phyloP scores from a whole-genome alignment of 2,329 filamentous ascomycete genomes.

The Beauveria rudraprayagi region DNA sequence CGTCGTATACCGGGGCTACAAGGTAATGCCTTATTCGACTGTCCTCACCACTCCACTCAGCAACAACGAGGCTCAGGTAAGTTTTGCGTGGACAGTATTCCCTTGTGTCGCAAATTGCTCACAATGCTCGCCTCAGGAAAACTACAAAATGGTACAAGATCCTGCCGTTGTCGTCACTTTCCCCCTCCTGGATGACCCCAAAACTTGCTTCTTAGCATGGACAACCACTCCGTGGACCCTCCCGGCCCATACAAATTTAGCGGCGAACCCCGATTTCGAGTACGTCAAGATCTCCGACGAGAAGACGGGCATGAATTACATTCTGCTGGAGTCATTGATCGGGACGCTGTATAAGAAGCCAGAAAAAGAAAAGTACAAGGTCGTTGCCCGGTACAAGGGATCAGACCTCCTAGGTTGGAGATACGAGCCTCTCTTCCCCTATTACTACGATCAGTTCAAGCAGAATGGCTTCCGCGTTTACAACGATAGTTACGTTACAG shows the following conservation, averaged over 20 bases:
- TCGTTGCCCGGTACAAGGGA: slow-evolving; percentile 59
- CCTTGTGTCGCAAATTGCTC: too few relatives aligned
- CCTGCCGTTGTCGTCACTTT: slow-evolving; percentile 66
- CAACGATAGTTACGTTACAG: slow-evolving; percentile 62
- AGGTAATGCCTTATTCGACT: slow-evolving; percentile 70
- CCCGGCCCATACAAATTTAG: slow-evolving; percentile 57
- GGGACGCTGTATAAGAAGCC: slow-evolving; percentile 68
- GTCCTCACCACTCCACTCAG: slow-evolving; percentile 65
- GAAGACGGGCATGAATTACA: slow-evolving; percentile 56
- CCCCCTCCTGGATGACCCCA: slow-evolving; percentile 55
- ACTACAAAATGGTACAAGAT: slow-evolving; percentile 29
- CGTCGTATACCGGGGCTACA: slow-evolving; percentile 62
- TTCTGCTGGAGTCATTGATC: slow-evolving; percentile 51
- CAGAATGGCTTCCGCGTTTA: slow-evolving; percentile 56
- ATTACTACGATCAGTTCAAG: slow-evolving; percentile 58
- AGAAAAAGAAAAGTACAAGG: slow-evolving; percentile 68
- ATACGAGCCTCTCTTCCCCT: slow-evolving; percentile 64
- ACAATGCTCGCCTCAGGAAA: too few relatives aligned
- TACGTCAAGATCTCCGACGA: slow-evolving; percentile 68
- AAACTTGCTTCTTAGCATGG: slow-evolving; percentile 45
- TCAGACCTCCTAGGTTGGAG: slow-evolving; percentile 62
- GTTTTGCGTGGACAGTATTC: too few relatives aligned
- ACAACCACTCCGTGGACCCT: slow-evolving; percentile 76
- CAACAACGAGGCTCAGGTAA: slow-evolving; percentile 53
- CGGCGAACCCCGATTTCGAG: slow-evolving; percentile 68